Base-by-base conservation (phyloP, 306 rosid genomes). In the Boehmeria nivea region DNA sequence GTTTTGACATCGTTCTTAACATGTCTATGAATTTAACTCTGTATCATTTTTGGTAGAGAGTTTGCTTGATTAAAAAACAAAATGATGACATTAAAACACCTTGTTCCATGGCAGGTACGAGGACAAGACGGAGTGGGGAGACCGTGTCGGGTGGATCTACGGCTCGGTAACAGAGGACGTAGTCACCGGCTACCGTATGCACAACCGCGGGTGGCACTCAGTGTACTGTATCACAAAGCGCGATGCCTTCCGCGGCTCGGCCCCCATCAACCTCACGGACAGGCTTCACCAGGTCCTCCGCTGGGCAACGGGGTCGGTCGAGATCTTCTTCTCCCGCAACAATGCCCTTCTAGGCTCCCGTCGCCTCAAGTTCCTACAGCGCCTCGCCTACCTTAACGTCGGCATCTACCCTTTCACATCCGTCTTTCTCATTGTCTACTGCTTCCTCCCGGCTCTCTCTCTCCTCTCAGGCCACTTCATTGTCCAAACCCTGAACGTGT, bases 371-470 rank as follows among this genome's bases (percentile, higher is more conserved):
- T 0, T 75, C 39, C 73, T 75, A 3, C 84, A 71, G 28, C 78
- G 84, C 23, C 72, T 79, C 12, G 67, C 84, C 10, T 75, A 75
- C 50, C 56, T 75, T 19, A 79, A 79, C 27, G 84, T 75, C 0
- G 84, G 81, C 17, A 60, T 79, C 31, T 79, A 79, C 69, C 78
- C 84, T 9, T 79, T 79, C 66, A 79, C 84, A 36, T 79, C 84
- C 0, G 8, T 75, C 9, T 79, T 75, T 68, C 84, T 79, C 64
- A 75, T 71, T 3, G 73, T 75, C 54, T 79, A 79, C 51, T 79
- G 84, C 71, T 79, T 79, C 70, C 84, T 79, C 24, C 81, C 84
- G 0, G 81, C 81, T 9, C 84, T 79, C 55, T 79, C 84, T 0
- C 81, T 79, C 43, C 65, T 67, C 61, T 74, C 81, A 0, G 84